Percentiles rank a stretch among this genome's conserved stretches.
These are phyloP conservation scores for Krasilnikovozyma curviuscula DNA, from an alignment of 768 basidiomycete species.

Conservation along the genomic window DNA sequence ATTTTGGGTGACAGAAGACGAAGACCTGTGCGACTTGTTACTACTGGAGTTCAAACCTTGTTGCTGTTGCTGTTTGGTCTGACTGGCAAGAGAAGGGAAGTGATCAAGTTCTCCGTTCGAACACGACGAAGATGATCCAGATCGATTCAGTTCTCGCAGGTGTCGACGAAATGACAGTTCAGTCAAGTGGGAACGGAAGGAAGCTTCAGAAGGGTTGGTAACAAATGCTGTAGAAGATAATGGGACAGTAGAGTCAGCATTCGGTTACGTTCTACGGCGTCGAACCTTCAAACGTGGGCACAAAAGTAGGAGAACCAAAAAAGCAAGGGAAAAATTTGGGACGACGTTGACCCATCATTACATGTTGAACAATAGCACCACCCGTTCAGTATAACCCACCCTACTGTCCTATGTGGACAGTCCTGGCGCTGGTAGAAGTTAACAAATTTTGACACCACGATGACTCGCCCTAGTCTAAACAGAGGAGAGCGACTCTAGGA, in stretches of 20 bases:
- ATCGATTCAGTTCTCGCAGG: slow-evolving; percentile 62
- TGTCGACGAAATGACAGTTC: slow-evolving; percentile 92
- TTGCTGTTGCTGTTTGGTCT: too few relatives aligned
- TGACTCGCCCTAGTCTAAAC: too few relatives aligned
- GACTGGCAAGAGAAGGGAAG: slow-evolving; percentile 11
- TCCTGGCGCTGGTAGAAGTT: too few relatives aligned
- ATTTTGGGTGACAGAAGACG: too few relatives aligned
- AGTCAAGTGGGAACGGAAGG: slow-evolving; percentile 88
- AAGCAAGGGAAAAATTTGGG: not conserved
- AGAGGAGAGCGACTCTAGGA: too few relatives aligned
- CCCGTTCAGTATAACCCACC: not conserved
- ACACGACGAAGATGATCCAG: slow-evolving; percentile 9
- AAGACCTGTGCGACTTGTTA: too few relatives aligned
- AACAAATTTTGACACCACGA: too few relatives aligned
- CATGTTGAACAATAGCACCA: not conserved
- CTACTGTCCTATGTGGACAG: not conserved
- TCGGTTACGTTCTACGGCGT: too few relatives aligned
- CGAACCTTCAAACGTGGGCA: too few relatives aligned
- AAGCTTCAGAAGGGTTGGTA: slow-evolving; percentile 82
- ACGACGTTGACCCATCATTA: not conserved
- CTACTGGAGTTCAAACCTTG: too few relatives aligned
- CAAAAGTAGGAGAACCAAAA: not conserved
- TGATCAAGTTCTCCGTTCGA: slow-evolving; percentile 10
- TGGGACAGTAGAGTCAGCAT: not conserved
- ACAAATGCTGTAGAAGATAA: slow-evolving; percentile 53